phyloP scores from a whole-genome alignment of 352 stramenopile genomes.

The Achlya hypogyna region DNA sequence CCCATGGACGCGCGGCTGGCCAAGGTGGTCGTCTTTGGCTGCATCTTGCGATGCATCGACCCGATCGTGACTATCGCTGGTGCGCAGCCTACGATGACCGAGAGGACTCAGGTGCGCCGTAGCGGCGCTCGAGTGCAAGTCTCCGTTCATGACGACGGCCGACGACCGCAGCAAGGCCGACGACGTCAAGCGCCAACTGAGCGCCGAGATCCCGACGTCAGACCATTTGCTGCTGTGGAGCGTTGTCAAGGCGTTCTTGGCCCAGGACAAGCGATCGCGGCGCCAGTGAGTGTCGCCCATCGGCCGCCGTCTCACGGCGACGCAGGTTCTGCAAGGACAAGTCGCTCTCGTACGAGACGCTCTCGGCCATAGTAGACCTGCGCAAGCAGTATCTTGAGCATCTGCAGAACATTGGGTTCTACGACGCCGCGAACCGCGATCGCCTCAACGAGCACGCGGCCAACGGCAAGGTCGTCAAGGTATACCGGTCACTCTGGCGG shows the following conservation, averaged over 20 bases:
- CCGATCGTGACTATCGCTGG: conserved; percentile 75
- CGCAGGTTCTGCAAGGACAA: conserved; percentile 59
- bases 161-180: conserved; percentile 45
- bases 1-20: conserved; percentile 78
- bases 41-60: conserved; percentile 76
- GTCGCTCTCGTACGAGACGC: conserved; percentile 74
- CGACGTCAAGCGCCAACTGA: conserved; percentile 56
- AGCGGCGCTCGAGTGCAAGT: conserved; percentile 34
- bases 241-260: conserved; percentile 68
- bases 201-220: conserved; percentile 48
- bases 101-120: not conserved
- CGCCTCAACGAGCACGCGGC: conserved; percentile 50
- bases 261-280: conserved; percentile 21
- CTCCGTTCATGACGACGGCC: conserved; percentile 66
- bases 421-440: conserved; percentile 33
- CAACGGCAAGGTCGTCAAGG: conserved; percentile 87
- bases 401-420: conserved; percentile 68
- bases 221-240: conserved; percentile 68
- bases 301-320: conserved; percentile 20
- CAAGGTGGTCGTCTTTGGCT: conserved; percentile 84
- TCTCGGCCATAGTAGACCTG: conserved; percentile 89
- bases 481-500: conserved; percentile 19
- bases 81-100: conserved; percentile 43
- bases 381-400: conserved; percentile 81
- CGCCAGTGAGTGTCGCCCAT: conserved; percentile 28